Base-by-base conservation (phyloP, 1,139 yeast species). In the Oligophagozyma castellii region DNA sequence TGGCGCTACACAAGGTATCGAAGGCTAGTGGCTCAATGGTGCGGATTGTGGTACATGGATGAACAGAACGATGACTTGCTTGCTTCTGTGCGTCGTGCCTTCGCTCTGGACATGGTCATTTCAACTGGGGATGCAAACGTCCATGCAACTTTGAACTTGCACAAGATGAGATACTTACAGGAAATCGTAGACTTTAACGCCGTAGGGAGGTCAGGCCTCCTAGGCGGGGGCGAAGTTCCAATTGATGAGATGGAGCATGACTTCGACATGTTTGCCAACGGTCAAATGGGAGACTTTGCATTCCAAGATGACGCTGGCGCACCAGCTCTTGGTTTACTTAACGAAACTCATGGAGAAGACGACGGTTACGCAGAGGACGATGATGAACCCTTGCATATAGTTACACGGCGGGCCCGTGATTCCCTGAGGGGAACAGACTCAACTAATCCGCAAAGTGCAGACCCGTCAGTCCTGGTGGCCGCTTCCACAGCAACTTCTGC, bases 21-120 rank as follows among this genome's bases (percentile, higher is more conserved):
- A 26, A 35, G 32, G 5, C 37, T 48, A 26, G 30, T 48, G 20
- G 34, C 31, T 23, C 40, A 46, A 26, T 50, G 54, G 53, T 45
- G 49, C 22, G 32, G 34, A 14, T 18, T 46, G 4, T 50, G 48
- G 44, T 40, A 33, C 26, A 28, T 25, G 12, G 38, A 38, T 23
- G 42, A 43, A 20, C 22, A 26, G 4, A 24, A 36, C 5, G 36
- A 38, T 23, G 29, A 36, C 6, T 27, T 40, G 12, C 20, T 36
- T 11, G 23, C 26, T 20, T 29, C 36, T n/a, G 23, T 41, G 12
- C 18, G 29, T 4, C 15, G 31, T 16, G 28, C 34, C 23, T 43
- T 34, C 26, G 35, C 33, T 19, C 28, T 40, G 18, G 21, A 26
- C 10, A 18, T 18, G 7, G 8, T 10, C 10, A 7, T 18, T 7